Conservation (phyloP, 2,329 filamentous ascomycete genomes). For the Huntiella bhutanensis region DNA sequence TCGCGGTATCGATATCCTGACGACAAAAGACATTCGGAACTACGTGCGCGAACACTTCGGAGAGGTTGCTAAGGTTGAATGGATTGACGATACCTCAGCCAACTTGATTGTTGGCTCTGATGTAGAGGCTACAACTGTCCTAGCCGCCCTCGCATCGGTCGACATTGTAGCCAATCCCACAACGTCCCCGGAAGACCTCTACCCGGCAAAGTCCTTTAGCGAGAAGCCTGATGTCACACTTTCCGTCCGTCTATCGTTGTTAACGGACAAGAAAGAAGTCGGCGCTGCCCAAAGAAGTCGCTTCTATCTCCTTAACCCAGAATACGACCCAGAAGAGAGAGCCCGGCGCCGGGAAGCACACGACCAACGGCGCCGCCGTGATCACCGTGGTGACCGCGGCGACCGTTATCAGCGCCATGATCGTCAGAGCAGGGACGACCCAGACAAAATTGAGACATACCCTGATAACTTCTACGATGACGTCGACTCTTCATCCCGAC, state of each 20-base stretch:
- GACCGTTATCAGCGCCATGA: conserved; percentile 26
- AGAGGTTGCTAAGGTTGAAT: conserved; percentile 51
- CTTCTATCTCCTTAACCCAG: conserved; percentile 83
- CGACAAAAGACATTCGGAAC: conserved; percentile 57
- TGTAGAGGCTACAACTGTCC: conserved; percentile 31
- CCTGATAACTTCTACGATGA: conserved; percentile 68
- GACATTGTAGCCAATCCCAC: conserved; percentile 30
- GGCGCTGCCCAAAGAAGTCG: conserved; percentile 66
- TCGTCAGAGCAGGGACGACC: conserved; percentile 17
- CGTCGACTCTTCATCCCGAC: conserved; percentile 21
- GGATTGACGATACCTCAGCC: conserved; percentile 85
- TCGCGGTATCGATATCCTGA: conserved; percentile 63
- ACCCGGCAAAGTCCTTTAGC: conserved; percentile 45
- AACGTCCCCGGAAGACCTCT: conserved; percentile 42
- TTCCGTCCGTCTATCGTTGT: conserved; percentile 53
- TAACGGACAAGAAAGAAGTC: conserved; percentile 58
- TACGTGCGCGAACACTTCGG: conserved; percentile 54
- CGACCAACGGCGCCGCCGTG: conserved; percentile 45
- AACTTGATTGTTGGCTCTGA: conserved; percentile 60
- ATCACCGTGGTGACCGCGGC: conserved; percentile 19
- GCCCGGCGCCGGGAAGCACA: conserved; percentile 35
- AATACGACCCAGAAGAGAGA: conserved; percentile 64
- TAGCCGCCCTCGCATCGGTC: conserved; percentile 32
- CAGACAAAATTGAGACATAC: conserved; percentile 37
- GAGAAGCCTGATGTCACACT: conserved; percentile 51